Base-by-base conservation (phyloP, 768 basidiomycete species). In the Mycena galopus region DNA sequence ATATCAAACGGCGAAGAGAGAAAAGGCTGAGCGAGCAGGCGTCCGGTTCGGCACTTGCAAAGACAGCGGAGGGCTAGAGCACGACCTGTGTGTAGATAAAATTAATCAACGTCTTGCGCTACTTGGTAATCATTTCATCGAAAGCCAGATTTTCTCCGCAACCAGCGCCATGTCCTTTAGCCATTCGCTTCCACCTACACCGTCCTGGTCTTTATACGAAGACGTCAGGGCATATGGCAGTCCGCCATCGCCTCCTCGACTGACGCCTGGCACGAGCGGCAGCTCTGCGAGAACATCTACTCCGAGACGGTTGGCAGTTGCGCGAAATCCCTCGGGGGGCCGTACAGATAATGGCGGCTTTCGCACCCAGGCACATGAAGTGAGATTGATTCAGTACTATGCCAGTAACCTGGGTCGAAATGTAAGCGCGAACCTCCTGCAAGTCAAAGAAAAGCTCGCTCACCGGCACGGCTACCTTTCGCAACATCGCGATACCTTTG, bases 401-500 rank as follows among this genome's bases (percentile, higher is more conserved):
- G 10, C 97, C 97, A 2, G 91, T 88, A 68, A 98, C 94, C 96
- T 98, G 73, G 16, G 44, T 12, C 32, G 21, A 47, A 56, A 44
- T 27, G 35, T 23, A 14, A 39, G 39, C 29, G 27, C 14, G 6
- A 27, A 2, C n/a, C 0, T 4, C 3, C 21, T 17, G 25, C 7
- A n/a, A 65, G 12, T 21, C 23, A 55, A 30, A 47, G 72, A 76
- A 11, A 73, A 55, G 55, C 30, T 67, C 10, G 82, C 92, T 63
- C 77, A 97, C 96, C 0, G 97, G 97, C 1, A 98, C 91, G 21
- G 88, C 86, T 11, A 98, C 88, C 81, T 97, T 98, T 64, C 90
- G 89, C 79, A 98, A 92, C 95, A 97, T 97, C 10, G 92, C 88
- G 27, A 98, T 93, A 0, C 97, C 97, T 75, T 97, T 97, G 71